Evolutionary conservation across 2,329 filamentous ascomycete species (phyloP), one percentile per base, ranked within the genome.

Genomic region (Pestalotiopsis sp.): DNA sequence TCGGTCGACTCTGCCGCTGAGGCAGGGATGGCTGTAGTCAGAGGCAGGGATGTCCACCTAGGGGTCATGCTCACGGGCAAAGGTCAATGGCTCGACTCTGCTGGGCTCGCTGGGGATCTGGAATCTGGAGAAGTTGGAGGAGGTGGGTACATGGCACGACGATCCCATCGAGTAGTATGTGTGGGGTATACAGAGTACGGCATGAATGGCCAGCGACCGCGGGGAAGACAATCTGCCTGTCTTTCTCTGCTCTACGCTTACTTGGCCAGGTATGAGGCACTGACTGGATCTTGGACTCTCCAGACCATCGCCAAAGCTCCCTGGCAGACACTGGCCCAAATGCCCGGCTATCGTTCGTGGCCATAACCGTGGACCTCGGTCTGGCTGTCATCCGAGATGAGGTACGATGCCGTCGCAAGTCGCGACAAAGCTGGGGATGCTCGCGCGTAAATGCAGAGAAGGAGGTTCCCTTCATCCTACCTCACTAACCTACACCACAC

Each of bases 111-210:
- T n/a, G n/a, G 13, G 52, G 36, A 27, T 66, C 41, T 64, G 64
- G 56, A 66, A 52, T 65, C 64, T 66, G 64, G 64, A 66, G 64
- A 66, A 66, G 52, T 66, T 41, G 52, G 64, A 66, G 36, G 63
- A 27, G 61, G 61, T 38, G 38, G 27, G 27, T 59, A 38, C 63
- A 64, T 49, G 49, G 27, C 45, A 65, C 49, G 41, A 65, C 39
- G 36, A 57, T 57, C 45, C 45, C 45, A 20, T 52, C 45, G 45
- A 52, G 25, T 49, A n/a, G 20, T 17, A 56, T 23, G 63, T 56
- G 63, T 65, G 63, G 63, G 63, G 63, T 45, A 65, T 57, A 20
- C 20, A 23, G 20, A 23, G 20, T 23, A 23, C 41, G 23, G 27
- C 41, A 65, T 65, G 36, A 23, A 57, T 14, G 17, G 23, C 12